A percentile compares a stretch with the other conserved stretches of the same genome.
These are phyloP conservation scores for Trichophyton schoenleinii DNA, from an alignment of 2,329 filamentous ascomycete species.

Conservation along the genomic window DNA sequence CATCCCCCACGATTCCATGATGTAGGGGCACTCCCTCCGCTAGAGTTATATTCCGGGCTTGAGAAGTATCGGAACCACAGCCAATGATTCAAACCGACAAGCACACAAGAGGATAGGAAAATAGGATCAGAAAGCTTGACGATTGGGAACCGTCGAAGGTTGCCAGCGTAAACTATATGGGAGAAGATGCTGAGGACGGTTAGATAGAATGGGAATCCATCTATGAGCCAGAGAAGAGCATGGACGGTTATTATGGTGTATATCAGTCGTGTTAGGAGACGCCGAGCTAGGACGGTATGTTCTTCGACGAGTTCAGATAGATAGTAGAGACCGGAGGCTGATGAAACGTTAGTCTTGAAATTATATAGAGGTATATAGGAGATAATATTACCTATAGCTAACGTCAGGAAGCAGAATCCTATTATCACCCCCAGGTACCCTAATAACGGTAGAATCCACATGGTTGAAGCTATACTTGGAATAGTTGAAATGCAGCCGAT, in stretches of 20 bases:
- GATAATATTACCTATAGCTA: constrained; percentile 61
- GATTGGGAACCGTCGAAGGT: constrained; percentile 61
- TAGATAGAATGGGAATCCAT: constrained; percentile 69
- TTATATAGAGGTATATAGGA: constrained; percentile 18
- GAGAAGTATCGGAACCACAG: constrained; percentile 94
- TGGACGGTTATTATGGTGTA: constrained; percentile 69
- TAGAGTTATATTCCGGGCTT: constrained; percentile 36
- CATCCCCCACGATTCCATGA: constrained; percentile 12
- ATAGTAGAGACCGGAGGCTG: constrained; percentile 95
- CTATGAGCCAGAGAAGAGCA: constrained; percentile 60
- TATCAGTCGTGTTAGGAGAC: constrained; percentile 71
- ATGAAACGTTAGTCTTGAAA: constrained; percentile 5
- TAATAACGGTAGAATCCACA: constrained; percentile 92
- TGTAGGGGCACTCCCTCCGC: constrained; percentile 9
- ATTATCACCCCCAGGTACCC: constrained; percentile 78
- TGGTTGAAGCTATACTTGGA: constrained; percentile 30
- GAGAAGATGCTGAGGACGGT: constrained; percentile 64
- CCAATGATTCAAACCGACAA: constrained; percentile 85
- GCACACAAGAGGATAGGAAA: constrained; percentile 69
- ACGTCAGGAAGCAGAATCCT: constrained; percentile 85
- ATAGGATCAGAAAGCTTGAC: constrained; percentile 80
- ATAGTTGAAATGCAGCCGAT: background rate
- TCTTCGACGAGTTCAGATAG: constrained; percentile 96
- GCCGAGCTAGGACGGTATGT: constrained; percentile 85
- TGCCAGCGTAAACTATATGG: constrained; percentile 77